phyloP scores from a whole-genome alignment of 2,329 filamentous ascomycete species.

The Coniochaeta prunicola region DNA sequence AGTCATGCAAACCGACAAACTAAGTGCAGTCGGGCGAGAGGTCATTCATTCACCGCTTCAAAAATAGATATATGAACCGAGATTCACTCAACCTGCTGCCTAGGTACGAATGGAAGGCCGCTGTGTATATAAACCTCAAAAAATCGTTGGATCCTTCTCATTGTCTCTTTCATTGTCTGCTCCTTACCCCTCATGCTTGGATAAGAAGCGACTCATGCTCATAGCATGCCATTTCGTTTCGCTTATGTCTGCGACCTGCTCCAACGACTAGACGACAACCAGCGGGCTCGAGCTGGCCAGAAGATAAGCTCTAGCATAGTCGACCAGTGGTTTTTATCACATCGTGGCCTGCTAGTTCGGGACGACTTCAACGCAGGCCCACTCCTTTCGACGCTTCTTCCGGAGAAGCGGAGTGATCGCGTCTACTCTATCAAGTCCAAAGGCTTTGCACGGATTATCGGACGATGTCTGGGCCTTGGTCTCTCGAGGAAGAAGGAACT shows the following conservation, averaged over 20 bases:
- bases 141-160: neutral
- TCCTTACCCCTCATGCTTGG: neutral
- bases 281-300: constrained; percentile 22
- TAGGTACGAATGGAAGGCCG: neutral
- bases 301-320: constrained; percentile 31
- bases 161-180: neutral
- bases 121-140: neutral
- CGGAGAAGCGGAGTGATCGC: constrained; percentile 68
- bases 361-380: constrained; percentile 51
- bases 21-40: neutral
- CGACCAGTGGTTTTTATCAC: constrained; percentile 59
- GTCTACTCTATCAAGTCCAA: constrained; percentile 64
- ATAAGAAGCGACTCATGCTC: neutral
- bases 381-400: constrained; percentile 68
- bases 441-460: constrained; percentile 59
- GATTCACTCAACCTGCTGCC: neutral
- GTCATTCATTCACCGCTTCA: neutral
- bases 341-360: constrained; percentile 51
- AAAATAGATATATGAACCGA: neutral
- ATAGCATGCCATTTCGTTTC: constrained; percentile 60
- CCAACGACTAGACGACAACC: constrained; percentile 51
- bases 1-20: neutral
- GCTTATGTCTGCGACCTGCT: constrained; percentile 67
- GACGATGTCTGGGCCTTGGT: constrained; percentile 58
- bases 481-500: constrained; percentile 54